Base-by-base conservation (phyloP, 2,329 filamentous ascomycete genomes). In the Diaporthe capsici region DNA sequence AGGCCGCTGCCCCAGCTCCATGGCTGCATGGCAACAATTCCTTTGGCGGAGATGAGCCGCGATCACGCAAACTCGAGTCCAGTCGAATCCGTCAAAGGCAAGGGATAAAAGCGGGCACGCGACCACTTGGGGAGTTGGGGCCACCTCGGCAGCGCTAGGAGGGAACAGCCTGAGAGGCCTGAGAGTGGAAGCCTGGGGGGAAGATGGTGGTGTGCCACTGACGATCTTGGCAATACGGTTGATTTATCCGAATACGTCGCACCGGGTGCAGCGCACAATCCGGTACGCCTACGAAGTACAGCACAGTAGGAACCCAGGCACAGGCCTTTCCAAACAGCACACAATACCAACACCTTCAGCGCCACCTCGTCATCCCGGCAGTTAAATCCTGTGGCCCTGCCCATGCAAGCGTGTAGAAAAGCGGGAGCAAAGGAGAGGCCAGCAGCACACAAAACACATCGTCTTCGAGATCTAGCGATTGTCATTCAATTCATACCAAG, bases 91-190 rank as follows among this genome's bases (percentile, higher is more conserved):
- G 28, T n/a, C 28, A 68, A 68, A 22, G 63, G 25, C 63, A 34
- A 68, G 63, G 44, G 44, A 68, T 39, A 39, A 68, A 67, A 53
- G 63, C 25, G 63, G 63, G 63, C 63, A 68, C 63, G 63, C 63
- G 63, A 68, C 47, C 63, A 49, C 28, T 31, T 37, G 44, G 28
- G 25, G 28, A 49, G 20, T 22, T 37, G 63, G 42, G 44, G 31
- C 28, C 47, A 17, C 63, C 47, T 68, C 63, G 63, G 63, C 63
- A 51, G 63, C 63, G 63, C 63, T 25, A 71, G 55, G 22, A 47
- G 42, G 39, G 10, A 37, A 49, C 39, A 67, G 44, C 12, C 28
- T 13, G 61, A 31, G 34, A 37, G 28, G 25, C 20, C 20, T 49
- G 61, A 34, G 20, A n/a, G 44, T 51, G 61, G 61, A 8, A 67